Evolutionary conservation across 2,329 filamentous ascomycete species (phyloP).

Genomic region (Rhinocladiella similis): DNA sequence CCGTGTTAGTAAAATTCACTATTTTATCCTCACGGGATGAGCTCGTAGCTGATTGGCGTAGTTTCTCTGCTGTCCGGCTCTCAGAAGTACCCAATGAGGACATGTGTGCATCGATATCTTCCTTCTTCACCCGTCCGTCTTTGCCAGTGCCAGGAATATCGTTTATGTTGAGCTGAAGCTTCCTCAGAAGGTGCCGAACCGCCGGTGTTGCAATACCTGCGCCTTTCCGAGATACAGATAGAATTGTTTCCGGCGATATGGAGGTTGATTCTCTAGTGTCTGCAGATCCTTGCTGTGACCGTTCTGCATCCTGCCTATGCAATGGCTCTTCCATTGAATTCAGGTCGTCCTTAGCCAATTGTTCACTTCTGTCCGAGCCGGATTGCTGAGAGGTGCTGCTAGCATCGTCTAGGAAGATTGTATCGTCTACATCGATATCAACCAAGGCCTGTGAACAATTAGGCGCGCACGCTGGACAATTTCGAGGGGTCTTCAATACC

Average conservation of each 20-base stretch:
- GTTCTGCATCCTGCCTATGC: too few relatives aligned
- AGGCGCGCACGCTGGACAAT: not conserved
- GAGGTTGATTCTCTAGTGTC: too few relatives aligned
- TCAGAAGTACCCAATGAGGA: constrained; percentile 42
- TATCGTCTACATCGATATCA: constrained; percentile 47
- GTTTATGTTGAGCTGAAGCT: constrained; percentile 37
- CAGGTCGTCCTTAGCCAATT: too few relatives aligned
- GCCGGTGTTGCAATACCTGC: constrained; percentile 75
- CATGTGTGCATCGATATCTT: constrained; percentile 78
- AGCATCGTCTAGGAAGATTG: too few relatives aligned
- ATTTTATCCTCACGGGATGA: constrained; percentile 28
- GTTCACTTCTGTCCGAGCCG: too few relatives aligned
- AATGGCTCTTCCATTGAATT: too few relatives aligned
- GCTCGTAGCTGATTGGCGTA: constrained; percentile 10
- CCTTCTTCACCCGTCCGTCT: constrained; percentile 87
- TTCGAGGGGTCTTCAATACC: constrained; percentile 8
- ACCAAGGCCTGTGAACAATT: constrained; percentile 10
- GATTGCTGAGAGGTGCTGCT: too few relatives aligned
- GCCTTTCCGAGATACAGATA: constrained; percentile 14
- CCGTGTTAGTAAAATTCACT: constrained; percentile 68
- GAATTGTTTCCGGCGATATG: constrained; percentile 44
- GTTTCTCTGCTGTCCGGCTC: not conserved
- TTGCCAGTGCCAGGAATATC: constrained; percentile 82
- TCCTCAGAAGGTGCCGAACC: constrained; percentile 81
- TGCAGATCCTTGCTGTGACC: too few relatives aligned